These are phyloP conservation scores for Amanita muscaria DNA, from an alignment of 768 basidiomycete genomes.

Conservation along the genomic window DNA sequence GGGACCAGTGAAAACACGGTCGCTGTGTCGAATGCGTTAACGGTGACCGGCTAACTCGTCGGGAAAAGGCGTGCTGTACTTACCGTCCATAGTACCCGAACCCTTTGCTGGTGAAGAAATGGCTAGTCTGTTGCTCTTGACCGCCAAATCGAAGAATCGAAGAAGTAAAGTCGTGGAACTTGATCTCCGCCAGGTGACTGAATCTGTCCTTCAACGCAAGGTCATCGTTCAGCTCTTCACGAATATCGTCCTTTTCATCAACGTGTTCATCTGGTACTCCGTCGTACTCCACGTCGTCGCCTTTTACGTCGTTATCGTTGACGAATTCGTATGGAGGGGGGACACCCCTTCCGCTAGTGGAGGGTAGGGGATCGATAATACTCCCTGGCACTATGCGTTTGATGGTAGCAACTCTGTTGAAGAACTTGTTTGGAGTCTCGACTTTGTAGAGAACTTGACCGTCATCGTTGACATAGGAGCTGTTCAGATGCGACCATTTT, in stretches of 20 bases:
- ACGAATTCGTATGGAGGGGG: not conserved
- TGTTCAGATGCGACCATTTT: conserved; percentile 13
- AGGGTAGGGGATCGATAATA: not conserved
- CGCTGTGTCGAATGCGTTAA: conserved; percentile 10
- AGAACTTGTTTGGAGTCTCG: conserved; percentile 7
- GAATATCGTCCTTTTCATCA: not conserved
- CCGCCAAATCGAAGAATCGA: conserved; percentile 7
- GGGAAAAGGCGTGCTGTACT: not conserved
- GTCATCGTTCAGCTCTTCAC: not conserved
- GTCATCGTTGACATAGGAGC: conserved; percentile 14
- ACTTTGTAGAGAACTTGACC: conserved; percentile 17
- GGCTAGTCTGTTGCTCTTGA: not conserved
- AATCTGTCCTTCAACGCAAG: conserved; percentile 7
- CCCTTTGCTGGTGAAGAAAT: conserved; percentile 15
- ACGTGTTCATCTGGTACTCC: not conserved
- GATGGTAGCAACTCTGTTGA: conserved; percentile 9
- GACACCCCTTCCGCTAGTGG: not conserved
- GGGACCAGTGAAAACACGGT: conserved; percentile 25
- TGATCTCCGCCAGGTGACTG: conserved; percentile 11
- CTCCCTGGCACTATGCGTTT: conserved; percentile 8
- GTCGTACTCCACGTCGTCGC: not conserved
- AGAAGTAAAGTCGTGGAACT: conserved; percentile 9
- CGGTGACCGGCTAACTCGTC: not conserved
- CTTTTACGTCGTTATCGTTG: not conserved
- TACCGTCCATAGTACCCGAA: conserved; percentile 11